A percentile compares a stretch with the other conserved stretches of the same genome.
These are phyloP conservation scores for Claviceps sp. DNA, from an alignment of 2,329 filamentous ascomycete genomes.

Conservation along the genomic window DNA sequence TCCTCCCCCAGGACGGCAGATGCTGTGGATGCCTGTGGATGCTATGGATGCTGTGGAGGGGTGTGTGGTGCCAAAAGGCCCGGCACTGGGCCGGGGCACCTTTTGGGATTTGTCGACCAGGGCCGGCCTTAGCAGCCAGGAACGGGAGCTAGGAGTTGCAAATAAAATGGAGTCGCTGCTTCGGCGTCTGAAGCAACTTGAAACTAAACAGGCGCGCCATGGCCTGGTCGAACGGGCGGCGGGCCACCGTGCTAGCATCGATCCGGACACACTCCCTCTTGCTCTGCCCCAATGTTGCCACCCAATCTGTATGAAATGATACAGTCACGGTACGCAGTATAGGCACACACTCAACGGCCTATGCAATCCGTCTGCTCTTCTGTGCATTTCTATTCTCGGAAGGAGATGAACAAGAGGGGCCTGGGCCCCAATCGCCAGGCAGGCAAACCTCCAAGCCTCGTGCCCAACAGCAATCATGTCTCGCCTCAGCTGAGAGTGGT, in stretches of 20 bases:
- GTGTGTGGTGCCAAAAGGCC: constrained; percentile 32
- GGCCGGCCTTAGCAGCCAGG: constrained; percentile 24
- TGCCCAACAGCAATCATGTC: background rate
- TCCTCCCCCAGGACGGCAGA: constrained; percentile 26
- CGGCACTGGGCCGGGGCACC: constrained; percentile 31
- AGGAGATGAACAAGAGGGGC: constrained; percentile 23
- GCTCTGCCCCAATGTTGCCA: background rate
- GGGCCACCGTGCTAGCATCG: constrained; percentile 7
- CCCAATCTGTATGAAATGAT: background rate
- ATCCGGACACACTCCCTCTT: constrained; percentile 1
- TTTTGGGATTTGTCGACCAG: constrained; percentile 13
- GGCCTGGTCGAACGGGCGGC: background rate
- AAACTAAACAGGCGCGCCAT: constrained; percentile 4
- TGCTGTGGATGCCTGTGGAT: constrained; percentile 15
- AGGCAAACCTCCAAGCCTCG: background rate
- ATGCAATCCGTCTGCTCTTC: constrained; percentile 7
- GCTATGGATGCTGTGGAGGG: constrained; percentile 25
- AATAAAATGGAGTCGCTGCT: background rate
- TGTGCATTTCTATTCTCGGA: constrained; percentile 35
- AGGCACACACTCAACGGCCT: background rate
- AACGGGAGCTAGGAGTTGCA: constrained; percentile 21
- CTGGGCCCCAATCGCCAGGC: background rate
- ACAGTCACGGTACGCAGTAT: background rate
- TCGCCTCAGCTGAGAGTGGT: background rate
- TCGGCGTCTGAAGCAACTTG: constrained; percentile 3